Conservation (phyloP, 1,284 basidiomycete genomes). For the Ustilago vetiveriae region DNA sequence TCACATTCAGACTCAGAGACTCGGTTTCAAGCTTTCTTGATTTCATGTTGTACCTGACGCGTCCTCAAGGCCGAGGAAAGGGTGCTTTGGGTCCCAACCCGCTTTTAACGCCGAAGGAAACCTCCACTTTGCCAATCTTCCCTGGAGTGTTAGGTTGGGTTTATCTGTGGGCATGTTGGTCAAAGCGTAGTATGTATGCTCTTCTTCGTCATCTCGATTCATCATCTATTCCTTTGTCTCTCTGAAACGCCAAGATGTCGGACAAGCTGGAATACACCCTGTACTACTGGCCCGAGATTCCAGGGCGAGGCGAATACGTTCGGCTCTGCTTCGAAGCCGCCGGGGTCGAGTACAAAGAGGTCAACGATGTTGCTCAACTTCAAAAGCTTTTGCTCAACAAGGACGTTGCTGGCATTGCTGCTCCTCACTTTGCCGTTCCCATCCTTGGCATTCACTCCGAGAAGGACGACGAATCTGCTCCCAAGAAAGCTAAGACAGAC, state of each 20-base stretch:
- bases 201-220: not conserved
- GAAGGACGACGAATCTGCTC: not conserved
- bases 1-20: no score
- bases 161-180: not conserved
- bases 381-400: constrained; percentile 24
- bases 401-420: constrained; percentile 8
- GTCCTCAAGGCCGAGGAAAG: constrained; percentile 5
- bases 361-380: constrained; percentile 34
- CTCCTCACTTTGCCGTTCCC: constrained; percentile 66
- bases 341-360: constrained; percentile 68
- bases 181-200: not conserved
- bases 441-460: constrained; percentile 49
- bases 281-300: constrained; percentile 66
- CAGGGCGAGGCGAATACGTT: constrained; percentile 71
- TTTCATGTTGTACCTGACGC: constrained; percentile 9
- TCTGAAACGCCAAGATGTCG: constrained; percentile 4
- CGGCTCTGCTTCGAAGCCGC: constrained; percentile 70
- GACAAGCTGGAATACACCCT: constrained; percentile 35
- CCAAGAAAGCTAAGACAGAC: constrained; percentile 3
- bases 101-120: constrained; percentile 11
- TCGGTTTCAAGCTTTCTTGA: no score
- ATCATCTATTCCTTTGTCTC: no score
- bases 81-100: no score
- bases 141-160: not conserved
- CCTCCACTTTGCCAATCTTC: constrained; percentile 6